Evolutionary conservation across 2,329 filamentous ascomycete species (phyloP).

Genomic region (Beauveria bassiana): DNA sequence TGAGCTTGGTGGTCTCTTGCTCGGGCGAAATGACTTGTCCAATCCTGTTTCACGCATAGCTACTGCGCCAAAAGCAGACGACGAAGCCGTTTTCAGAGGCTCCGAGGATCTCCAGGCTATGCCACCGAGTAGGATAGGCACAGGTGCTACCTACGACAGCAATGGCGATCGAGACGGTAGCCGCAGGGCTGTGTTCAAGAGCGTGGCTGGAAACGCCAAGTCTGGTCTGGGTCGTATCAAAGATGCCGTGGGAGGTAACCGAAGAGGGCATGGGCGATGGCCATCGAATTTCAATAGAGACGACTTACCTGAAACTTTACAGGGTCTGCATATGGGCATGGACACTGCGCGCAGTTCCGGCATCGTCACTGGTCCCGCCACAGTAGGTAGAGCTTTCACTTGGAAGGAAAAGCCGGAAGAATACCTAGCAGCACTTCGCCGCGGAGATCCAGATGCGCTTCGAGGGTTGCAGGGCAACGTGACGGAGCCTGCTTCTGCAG

Average conservation of each 20-base stretch:
- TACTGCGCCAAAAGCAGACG: conserved; percentile 34
- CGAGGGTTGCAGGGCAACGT: conserved; percentile 14
- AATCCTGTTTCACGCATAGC: neutral
- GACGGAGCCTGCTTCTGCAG: conserved; percentile 13
- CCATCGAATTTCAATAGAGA: conserved; percentile 44
- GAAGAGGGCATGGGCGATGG: conserved; percentile 45
- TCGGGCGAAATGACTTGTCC: neutral
- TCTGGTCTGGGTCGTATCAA: conserved; percentile 80
- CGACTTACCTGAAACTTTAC: conserved; percentile 34
- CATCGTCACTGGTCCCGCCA: conserved; percentile 29
- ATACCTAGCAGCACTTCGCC: conserved; percentile 38
- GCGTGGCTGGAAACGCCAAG: conserved; percentile 71
- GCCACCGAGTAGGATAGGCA: neutral
- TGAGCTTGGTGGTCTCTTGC: conserved; percentile 21
- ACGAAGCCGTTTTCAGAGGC: conserved; percentile 13
- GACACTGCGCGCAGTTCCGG: conserved; percentile 16
- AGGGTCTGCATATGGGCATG: conserved; percentile 2
- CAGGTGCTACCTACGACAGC: conserved; percentile 32
- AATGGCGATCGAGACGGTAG: conserved; percentile 48
- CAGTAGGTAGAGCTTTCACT: conserved; percentile 45
- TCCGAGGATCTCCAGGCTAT: neutral
- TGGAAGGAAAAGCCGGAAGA: conserved; percentile 60
- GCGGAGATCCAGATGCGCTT: conserved; percentile 23
- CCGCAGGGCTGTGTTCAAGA: conserved; percentile 65
- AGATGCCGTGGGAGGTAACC: conserved; percentile 63